Conservation (phyloP, 129 eudicot genomes). For the Escallonia herrerae region DNA sequence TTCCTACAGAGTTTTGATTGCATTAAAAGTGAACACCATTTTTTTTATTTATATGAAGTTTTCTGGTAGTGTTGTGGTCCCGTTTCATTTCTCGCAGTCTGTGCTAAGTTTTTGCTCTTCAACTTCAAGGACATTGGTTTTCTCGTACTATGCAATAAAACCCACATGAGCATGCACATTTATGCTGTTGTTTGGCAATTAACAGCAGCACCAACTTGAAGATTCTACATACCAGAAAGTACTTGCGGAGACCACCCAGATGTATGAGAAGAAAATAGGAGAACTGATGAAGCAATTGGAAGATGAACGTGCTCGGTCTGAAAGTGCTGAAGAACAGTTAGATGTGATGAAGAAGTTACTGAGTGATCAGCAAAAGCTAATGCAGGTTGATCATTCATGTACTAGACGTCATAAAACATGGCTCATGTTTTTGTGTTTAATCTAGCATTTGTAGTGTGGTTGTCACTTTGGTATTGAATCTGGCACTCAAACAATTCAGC, state of each 20-base stretch:
- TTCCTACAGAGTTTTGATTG: too few relatives aligned
- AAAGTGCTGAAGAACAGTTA: conserved; percentile 46
- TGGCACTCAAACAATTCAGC: too few relatives aligned
- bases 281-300: conserved; percentile 66
- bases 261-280: conserved; percentile 78
- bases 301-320: conserved; percentile 33
- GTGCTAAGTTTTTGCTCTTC: neutral
- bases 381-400: conserved; percentile 37
- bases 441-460: too few relatives aligned
- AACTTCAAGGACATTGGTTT: neutral
- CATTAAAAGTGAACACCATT: too few relatives aligned
- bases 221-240: conserved; percentile 61
- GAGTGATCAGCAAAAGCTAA: conserved; percentile 40
- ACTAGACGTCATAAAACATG: too few relatives aligned
- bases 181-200: conserved; percentile 42
- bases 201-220: conserved; percentile 71
- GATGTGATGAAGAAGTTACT: conserved; percentile 48
- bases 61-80: conserved; percentile 2
- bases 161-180: conserved; percentile 10
- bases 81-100: neutral
- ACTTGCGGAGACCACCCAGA: conserved; percentile 84
- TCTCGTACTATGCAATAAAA: neutral
- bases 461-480: too few relatives aligned
- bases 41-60: neutral
- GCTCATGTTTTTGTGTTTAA: too few relatives aligned